Conservation (phyloP, 2,329 filamentous ascomycete species). For the Fusarium odoratissimum region DNA sequence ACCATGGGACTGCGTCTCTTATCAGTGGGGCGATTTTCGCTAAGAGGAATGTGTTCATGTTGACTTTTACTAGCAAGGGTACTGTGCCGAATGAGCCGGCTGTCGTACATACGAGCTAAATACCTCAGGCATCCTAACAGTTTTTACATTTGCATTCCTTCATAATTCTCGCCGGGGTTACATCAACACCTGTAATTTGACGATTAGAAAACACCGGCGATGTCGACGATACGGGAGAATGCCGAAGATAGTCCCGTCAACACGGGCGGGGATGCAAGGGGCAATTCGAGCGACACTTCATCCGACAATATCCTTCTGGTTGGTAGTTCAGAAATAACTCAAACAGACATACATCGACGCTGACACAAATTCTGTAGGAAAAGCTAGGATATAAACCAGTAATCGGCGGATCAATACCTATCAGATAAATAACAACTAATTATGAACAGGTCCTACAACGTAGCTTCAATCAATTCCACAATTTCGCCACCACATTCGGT, state of each 20-base stretch:
- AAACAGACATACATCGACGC: neutral
- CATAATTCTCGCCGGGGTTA: rapidly evolving
- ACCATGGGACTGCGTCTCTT: rapidly evolving
- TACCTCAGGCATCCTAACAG: neutral
- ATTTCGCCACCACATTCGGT: conserved; percentile 5
- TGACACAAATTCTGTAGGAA: rapidly evolving
- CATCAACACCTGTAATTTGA: neutral
- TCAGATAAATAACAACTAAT: rapidly evolving
- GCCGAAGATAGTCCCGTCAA: rapidly evolving
- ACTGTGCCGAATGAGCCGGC: neutral
- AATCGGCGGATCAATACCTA: rapidly evolving
- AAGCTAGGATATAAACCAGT: conserved; percentile 6
- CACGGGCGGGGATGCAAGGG: neutral
- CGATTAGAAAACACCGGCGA: neutral
- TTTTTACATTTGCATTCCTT: neutral
- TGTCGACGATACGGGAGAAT: neutral
- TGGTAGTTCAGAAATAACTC: neutral
- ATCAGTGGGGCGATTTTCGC: neutral
- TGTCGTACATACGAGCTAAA: neutral
- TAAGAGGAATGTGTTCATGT: neutral
- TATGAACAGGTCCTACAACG: neutral
- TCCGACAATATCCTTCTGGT: neutral
- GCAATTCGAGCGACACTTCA: neutral
- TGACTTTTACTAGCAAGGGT: neutral
- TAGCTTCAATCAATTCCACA: conserved; percentile 1